These are phyloP conservation scores for Pyrus bretschneideri DNA, from an alignment of 306 rosid species.

Conservation along the genomic window DNA sequence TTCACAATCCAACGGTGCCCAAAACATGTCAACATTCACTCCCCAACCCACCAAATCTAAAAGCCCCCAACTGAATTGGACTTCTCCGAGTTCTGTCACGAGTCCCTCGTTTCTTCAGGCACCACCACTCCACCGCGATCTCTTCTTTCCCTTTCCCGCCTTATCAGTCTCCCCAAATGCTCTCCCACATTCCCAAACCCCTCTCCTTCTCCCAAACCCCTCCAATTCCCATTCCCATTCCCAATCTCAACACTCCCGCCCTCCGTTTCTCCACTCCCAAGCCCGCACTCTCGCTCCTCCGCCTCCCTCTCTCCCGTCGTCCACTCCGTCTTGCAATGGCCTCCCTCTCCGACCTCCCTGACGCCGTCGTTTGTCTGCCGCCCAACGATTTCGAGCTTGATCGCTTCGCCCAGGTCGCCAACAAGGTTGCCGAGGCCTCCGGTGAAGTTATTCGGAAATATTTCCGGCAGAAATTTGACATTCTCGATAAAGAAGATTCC, in stretches of 20 bases:
- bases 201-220: slow-evolving; percentile 10
- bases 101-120: neutral
- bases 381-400: slow-evolving; percentile 24
- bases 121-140: neutral
- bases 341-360: slow-evolving; percentile 12
- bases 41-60: neutral
- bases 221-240: slow-evolving; percentile 2
- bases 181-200: slow-evolving; percentile 17
- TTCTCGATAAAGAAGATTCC: slow-evolving; percentile 62
- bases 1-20: neutral
- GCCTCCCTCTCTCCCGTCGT: slow-evolving; percentile 8
- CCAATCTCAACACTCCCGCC: neutral
- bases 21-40: neutral
- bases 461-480: slow-evolving; percentile 66
- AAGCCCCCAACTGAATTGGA: neutral
- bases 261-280: slow-evolving; percentile 1
- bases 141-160: neutral
- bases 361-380: slow-evolving; percentile 6
- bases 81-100: neutral
- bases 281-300: neutral
- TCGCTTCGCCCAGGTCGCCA: slow-evolving; percentile 49
- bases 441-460: slow-evolving; percentile 68
- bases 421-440: slow-evolving; percentile 74
- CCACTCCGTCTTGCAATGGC: slow-evolving; percentile 29
- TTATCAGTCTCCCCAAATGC: slow-evolving; percentile 21